Evolutionary conservation across 129 eudicot species (phyloP).

Genomic region (Centrapalus pauciflorus): DNA sequence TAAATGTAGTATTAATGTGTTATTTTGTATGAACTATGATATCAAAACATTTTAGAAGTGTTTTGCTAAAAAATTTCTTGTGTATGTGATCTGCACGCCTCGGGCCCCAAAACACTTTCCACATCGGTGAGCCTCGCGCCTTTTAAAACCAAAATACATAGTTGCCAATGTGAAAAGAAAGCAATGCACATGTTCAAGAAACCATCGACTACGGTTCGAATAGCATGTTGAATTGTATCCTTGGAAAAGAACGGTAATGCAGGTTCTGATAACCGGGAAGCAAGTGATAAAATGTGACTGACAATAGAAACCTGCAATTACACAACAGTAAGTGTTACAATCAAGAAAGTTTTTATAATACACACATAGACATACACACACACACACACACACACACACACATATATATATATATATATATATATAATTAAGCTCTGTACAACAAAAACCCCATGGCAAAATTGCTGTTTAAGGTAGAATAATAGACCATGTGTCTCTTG

Average conservation of each 20-base stretch:
- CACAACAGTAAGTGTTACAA: not conserved
- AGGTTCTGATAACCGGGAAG: slow-evolving; percentile 68
- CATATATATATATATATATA: not conserved
- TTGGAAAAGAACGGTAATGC: slow-evolving; percentile 71
- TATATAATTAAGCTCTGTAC: not conserved
- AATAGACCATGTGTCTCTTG: slow-evolving; percentile 79
- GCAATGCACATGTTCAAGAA: slow-evolving; percentile 65
- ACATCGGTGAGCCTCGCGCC: no score
- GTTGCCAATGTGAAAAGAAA: not conserved
- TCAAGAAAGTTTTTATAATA: not conserved
- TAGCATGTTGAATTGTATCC: slow-evolving; percentile 54
- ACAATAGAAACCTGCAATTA: slow-evolving; percentile 78
- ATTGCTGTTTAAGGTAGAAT: slow-evolving; percentile 1
- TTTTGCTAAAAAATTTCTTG: no score
- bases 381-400: no score
- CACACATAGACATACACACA: not conserved
- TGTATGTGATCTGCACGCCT: no score
- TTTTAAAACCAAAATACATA: no score
- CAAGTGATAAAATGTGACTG: slow-evolving; percentile 67
- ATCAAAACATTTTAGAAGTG: no score
- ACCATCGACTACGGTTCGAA: slow-evolving; percentile 93
- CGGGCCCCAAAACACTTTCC: no score
- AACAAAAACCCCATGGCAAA: slow-evolving; percentile 1
- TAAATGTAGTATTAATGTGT: no score
- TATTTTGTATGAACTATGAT: no score